Conservation (phyloP, 306 rosid species). For the Glycine tomentella region DNA sequence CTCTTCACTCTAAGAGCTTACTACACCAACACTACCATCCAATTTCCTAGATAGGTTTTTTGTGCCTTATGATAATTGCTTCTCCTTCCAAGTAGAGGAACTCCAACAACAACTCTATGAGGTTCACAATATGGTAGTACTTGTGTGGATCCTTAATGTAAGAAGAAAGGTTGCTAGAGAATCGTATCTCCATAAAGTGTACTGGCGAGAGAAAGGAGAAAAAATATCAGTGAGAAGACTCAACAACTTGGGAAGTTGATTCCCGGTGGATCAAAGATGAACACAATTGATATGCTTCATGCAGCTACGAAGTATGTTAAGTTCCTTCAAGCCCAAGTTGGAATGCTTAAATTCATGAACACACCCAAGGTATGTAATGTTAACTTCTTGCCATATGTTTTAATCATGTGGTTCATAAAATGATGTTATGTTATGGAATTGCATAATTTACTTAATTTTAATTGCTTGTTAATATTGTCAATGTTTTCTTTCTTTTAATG, state of each 20-base stretch:
- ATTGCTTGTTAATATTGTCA: not conserved
- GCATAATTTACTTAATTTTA: not conserved
- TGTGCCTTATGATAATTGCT: not conserved
- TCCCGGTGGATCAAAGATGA: conserved; percentile 86
- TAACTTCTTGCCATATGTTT: not conserved
- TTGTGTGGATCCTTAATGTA: not conserved
- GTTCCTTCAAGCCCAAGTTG: conserved; percentile 77
- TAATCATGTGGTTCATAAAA: not conserved
- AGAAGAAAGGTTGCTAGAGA: not conserved
- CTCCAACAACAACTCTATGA: not conserved
- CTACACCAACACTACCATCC: not conserved
- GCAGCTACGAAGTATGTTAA: conserved; percentile 78
- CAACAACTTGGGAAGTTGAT: conserved; percentile 78
- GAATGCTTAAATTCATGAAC: conserved; percentile 59
- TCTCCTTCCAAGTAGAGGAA: not conserved
- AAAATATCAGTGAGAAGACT: conserved; percentile 77
- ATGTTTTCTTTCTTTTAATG: too few species aligned
- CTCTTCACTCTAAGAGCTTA: not conserved
- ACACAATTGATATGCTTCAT: conserved; percentile 85
- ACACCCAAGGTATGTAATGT: conserved; percentile 53
- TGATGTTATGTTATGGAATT: not conserved
- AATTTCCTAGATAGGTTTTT: conserved; percentile 34
- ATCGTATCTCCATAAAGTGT: conserved; percentile 66
- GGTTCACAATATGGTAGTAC: not conserved
- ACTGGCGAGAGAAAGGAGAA: conserved; percentile 84